Percentiles rank a stretch among this genome's conserved stretches.
Evolutionary conservation across 495 filamentous ascomycete species (phyloP).

Genomic region (Aspergillus affinis): DNA sequence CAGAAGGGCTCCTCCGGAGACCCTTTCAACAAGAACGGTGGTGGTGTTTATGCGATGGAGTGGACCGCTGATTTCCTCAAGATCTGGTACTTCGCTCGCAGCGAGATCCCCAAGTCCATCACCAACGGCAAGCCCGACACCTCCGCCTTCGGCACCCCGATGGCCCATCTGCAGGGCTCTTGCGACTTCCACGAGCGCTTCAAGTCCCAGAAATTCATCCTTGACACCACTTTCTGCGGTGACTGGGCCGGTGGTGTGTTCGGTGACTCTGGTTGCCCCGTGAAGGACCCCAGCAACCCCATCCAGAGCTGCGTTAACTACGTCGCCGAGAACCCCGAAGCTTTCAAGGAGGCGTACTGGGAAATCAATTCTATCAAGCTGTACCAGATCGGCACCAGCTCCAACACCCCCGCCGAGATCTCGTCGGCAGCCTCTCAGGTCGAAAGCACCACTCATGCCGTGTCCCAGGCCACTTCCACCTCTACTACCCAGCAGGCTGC

Average conservation of each 20-base stretch:
- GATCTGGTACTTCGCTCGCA: slow-evolving; percentile 77
- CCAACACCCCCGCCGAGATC: slow-evolving; percentile 11
- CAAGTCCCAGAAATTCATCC: slow-evolving; percentile 69
- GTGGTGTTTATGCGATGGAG: slow-evolving; percentile 78
- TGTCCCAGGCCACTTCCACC: background rate
- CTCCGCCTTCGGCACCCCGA: slow-evolving; percentile 63
- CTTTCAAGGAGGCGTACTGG: slow-evolving; percentile 68
- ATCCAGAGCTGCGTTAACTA: slow-evolving; percentile 58
- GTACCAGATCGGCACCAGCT: slow-evolving; percentile 42
- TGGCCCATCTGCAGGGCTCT: slow-evolving; percentile 57
- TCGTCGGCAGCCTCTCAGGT: slow-evolving; percentile 1
- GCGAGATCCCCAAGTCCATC: slow-evolving; percentile 58
- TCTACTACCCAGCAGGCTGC: slow-evolving; percentile 2
- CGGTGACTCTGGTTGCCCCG: slow-evolving; percentile 37
- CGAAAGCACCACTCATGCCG: slow-evolving; percentile 3
- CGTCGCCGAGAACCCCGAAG: slow-evolving; percentile 61
- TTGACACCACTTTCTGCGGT: slow-evolving; percentile 87
- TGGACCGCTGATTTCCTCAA: slow-evolving; percentile 67
- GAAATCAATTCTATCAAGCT: slow-evolving; percentile 66
- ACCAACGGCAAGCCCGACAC: slow-evolving; percentile 58
- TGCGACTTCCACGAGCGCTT: slow-evolving; percentile 71
- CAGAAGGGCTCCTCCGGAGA: slow-evolving; percentile 61
- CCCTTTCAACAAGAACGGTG: slow-evolving; percentile 70
- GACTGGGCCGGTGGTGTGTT: slow-evolving; percentile 76
- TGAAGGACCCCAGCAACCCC: slow-evolving; percentile 35